Conservation (phyloP, 2,329 filamentous ascomycete genomes). For the Aspergillus thermomutatus region DNA sequence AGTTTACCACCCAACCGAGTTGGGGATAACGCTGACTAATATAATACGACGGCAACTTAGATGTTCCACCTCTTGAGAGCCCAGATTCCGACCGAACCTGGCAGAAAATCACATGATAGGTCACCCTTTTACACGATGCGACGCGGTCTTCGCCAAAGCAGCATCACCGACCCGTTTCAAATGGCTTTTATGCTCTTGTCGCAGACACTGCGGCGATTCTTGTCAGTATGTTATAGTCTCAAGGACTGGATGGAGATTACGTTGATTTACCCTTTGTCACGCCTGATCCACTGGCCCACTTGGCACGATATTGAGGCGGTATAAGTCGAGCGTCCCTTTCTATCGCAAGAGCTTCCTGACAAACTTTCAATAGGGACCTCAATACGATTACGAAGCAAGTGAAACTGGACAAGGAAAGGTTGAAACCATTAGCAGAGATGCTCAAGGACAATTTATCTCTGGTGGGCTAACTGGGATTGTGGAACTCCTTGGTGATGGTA, state of each 20-base stretch:
- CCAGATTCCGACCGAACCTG: too few relatives aligned
- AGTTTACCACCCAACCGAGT: too few relatives aligned
- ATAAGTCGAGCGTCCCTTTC: not conserved
- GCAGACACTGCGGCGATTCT: not conserved
- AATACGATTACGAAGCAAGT: not conserved
- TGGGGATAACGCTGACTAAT: too few relatives aligned
- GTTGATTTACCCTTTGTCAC: not conserved
- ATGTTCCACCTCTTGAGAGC: too few relatives aligned
- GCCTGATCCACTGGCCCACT: not conserved
- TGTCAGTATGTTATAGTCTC: not conserved
- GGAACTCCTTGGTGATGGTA: constrained; percentile 16
- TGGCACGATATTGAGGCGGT: not conserved
- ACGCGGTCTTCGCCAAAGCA: too few relatives aligned
- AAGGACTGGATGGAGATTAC: not conserved
- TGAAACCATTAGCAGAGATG: constrained; percentile 2
- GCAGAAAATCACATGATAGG: too few relatives aligned
- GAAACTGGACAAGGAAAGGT: not conserved
- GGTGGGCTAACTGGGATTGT: constrained; percentile 16
- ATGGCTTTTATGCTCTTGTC: not conserved
- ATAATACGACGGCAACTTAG: too few relatives aligned
- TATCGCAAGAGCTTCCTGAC: not conserved
- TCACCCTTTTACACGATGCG: too few relatives aligned
- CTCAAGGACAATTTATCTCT: constrained; percentile 12
- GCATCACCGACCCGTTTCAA: not conserved
- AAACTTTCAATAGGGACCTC: not conserved